These are phyloP conservation scores for Adenanthera pavonina DNA, from an alignment of 306 rosid species.

Conservation along the genomic window DNA sequence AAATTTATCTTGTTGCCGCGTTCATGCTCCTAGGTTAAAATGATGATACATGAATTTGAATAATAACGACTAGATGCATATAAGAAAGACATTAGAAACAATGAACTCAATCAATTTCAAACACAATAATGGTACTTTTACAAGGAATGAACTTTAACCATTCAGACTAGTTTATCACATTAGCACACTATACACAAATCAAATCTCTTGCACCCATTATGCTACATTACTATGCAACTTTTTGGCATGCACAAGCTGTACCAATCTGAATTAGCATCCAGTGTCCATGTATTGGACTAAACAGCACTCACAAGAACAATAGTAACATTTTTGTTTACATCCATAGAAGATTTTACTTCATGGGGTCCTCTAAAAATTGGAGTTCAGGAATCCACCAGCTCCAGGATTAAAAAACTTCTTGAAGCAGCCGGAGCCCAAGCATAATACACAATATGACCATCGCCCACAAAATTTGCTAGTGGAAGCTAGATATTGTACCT, in stretches of 20 bases:
- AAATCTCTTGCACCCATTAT: background rate
- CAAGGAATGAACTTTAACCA: background rate
- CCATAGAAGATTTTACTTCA: slow-evolving; percentile 1
- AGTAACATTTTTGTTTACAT: background rate
- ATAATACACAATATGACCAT: too few relatives aligned
- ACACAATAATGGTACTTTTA: background rate
- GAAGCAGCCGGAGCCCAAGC: background rate
- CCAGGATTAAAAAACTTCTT: background rate
- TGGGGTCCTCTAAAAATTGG: background rate
- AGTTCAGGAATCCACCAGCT: background rate
- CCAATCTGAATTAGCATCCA: background rate
- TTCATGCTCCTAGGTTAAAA: too few relatives aligned
- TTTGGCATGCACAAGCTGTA: background rate
- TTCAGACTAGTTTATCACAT: background rate
- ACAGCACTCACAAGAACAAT: background rate
- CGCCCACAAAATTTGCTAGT: slow-evolving; percentile 17
- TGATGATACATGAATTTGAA: background rate
- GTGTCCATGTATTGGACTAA: background rate
- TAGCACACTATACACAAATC: background rate
- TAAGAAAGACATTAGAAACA: background rate
- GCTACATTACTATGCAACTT: too few relatives aligned
- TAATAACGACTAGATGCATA: background rate
- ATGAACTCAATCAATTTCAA: background rate
- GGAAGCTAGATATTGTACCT: background rate
- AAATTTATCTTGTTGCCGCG: too few relatives aligned